Base-by-base conservation (phyloP, 1,284 basidiomycete genomes). In the Cutaneotrichosporon sp. region DNA sequence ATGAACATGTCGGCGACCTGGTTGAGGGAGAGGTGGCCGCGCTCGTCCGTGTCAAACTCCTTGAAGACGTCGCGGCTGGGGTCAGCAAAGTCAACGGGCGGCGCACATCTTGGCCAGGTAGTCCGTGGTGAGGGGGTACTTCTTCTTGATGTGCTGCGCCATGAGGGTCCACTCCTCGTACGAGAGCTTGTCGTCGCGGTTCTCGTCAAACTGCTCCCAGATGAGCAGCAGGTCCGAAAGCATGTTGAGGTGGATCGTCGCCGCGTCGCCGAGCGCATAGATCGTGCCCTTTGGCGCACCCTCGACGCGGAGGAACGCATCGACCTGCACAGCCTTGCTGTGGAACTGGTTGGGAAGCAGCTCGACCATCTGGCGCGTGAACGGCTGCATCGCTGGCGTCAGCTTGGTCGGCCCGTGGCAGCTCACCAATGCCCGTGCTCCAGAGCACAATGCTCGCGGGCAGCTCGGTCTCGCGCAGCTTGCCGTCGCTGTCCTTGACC, bases 341-440 rank as follows among this genome's bases (percentile, higher is more conserved):
- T 99, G 95, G 60, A 90, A 91, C 79, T 99, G 97, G 76, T 99
- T 98, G 1, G 97, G 95, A 47, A 99, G 82, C 52, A 93, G 81
- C 63, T 87, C 85, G 13, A 91, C 89, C 9, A 98, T 84, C 29
- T 89, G 87, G 67, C 86, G 80, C 7, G 92, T 89, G 79, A 99
- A 95, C 3, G 94, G 93, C 76, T 95, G 95, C 95, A 98, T 99
- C 0, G 83, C 83, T 82, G 63, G 22, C 31, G 53, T 60, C 25
- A 64, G 55, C 45, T 29, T 7, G 3, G 3, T 2, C 24, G 9
- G 2, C 4, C 6, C 0, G 2, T 14, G 10, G n/a, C 20, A 45
- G 73, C 74, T 65, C 55, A 78, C 93, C 91, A 69, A 99, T 98
- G 22, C 97, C 97, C 0, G 97, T 99, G 27, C 89, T 92, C 97